Base-by-base conservation (phyloP, 140 eudicot species). In the Bidens hawaiensis region DNA sequence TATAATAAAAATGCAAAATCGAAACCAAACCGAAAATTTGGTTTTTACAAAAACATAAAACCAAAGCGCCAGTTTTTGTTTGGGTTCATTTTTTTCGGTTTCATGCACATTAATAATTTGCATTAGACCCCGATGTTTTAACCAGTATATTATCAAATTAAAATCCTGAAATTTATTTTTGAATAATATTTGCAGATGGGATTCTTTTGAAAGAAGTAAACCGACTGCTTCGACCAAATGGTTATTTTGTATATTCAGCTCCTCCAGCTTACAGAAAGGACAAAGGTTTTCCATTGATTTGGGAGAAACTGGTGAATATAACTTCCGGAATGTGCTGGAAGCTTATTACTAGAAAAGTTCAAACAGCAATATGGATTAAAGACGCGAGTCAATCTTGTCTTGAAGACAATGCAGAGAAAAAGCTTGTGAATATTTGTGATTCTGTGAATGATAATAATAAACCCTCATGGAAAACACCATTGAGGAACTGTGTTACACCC, bases 201-300 rank as follows among this genome's bases (percentile, higher is more conserved):
- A 83, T 93, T 68, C 82, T 93, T 33, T 68, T 93, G 28, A 93
- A 81, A 75, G 99, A 93, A 78, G 80, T 85, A 34, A 78, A 93
- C 71, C 85, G 99, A 43, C 82, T 93, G 41, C 75, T 93, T 53
- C 81, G 96, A 46, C 73, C 95, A 43, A 88, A 93, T 65, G 99
- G 99, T 51, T 88, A 88, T 60, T 93, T 93, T 71, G 86, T 93
- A 34, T 93, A 93, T 76, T 93, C 99, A 26, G 99, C 99, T 63
- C 99, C 99, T 40, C 99, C 99, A 4, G 99, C 96, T 51, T 93
- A 93, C 62, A 83, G 86, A 74, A 93, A 93, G 77, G 99, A 93
- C 74, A 93, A 93, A 75, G 99, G 85, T 75, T 93, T 57, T 68
- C 99, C 99, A 36, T 30, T 70, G 42, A 93, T 93, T 41, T 93